A percentile compares a stretch with the other conserved stretches of the same genome.
These are phyloP conservation scores for Corchorus olitorius DNA, from an alignment of 345 rosid genomes.

Conservation along the genomic window DNA sequence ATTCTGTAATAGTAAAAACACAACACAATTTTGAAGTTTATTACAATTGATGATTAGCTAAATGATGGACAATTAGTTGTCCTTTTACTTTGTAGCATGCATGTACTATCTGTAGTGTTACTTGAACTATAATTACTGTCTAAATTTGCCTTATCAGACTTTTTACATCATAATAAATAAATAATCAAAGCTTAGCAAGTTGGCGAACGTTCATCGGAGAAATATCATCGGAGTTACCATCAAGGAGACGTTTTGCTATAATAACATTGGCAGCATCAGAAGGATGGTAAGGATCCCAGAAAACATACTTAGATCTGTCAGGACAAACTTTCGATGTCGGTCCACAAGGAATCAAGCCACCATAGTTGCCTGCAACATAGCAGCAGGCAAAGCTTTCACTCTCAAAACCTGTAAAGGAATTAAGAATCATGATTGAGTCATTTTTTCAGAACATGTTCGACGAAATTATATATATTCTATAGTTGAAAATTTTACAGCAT, in stretches of 20 bases:
- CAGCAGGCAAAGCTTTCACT: constrained; percentile 58
- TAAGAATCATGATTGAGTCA: background rate
- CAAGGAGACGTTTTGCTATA: constrained; percentile 45
- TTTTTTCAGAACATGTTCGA: constrained; percentile 7
- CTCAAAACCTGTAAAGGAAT: constrained; percentile 55
- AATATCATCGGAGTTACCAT: constrained; percentile 41
- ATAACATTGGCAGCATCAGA: constrained; percentile 53
- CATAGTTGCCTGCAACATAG: constrained; percentile 53
- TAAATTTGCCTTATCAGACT: background rate
- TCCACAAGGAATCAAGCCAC: constrained; percentile 64
- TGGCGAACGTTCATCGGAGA: constrained; percentile 45
- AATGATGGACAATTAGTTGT: background rate
- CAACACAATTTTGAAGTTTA: background rate
- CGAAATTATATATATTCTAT: background rate
- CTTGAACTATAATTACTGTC: background rate
- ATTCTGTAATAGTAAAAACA: background rate
- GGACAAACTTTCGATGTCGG: constrained; percentile 47
- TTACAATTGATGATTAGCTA: background rate
- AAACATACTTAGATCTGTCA: constrained; percentile 48
- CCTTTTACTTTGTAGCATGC: too few species aligned
- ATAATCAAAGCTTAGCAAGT: constrained; percentile 23
- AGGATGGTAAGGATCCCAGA: constrained; percentile 73
- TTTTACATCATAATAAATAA: background rate
- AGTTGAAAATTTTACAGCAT: background rate
- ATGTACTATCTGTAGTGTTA: background rate